Percentiles rank a stretch among this genome's conserved stretches.
These are phyloP conservation scores for Schoenoplectus tabernaemontani DNA, from an alignment of 202 grass and related monocot genomes.

Conservation along the genomic window DNA sequence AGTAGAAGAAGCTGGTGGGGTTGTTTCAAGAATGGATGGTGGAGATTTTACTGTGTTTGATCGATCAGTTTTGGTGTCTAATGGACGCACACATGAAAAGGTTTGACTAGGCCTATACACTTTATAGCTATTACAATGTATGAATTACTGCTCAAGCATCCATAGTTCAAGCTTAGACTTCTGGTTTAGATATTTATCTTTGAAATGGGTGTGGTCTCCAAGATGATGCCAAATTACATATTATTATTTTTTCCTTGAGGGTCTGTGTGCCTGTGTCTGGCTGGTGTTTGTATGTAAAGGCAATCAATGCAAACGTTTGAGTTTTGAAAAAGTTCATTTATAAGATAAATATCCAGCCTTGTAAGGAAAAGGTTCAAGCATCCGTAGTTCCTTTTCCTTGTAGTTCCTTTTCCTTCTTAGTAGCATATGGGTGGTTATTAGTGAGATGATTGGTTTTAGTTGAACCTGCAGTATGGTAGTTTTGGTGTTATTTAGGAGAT, in stretches of 20 bases:
- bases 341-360: not conserved
- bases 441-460: too few relatives aligned
- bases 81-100: constrained; percentile 63
- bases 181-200: not conserved
- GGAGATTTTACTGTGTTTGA: constrained; percentile 88
- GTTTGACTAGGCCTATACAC: constrained; percentile 26
- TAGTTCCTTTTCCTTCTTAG: not conserved
- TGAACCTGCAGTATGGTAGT: too few relatives aligned
- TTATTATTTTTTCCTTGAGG: not conserved
- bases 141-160: not conserved
- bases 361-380: not conserved
- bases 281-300: not conserved
- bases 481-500: too few relatives aligned
- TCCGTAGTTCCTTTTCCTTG: too few relatives aligned
- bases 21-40: constrained; percentile 81
- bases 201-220: too few relatives aligned
- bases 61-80: constrained; percentile 90
- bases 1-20: constrained; percentile 92
- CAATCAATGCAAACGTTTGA: too few relatives aligned
- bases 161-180: not conserved
- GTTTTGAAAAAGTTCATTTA: too few relatives aligned
- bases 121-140: not conserved
- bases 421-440: not conserved
- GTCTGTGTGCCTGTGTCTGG: not conserved
- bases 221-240: not conserved